Evolutionary conservation across 148 eudicot species (phyloP).

Genomic region (Cornus controversa): DNA sequence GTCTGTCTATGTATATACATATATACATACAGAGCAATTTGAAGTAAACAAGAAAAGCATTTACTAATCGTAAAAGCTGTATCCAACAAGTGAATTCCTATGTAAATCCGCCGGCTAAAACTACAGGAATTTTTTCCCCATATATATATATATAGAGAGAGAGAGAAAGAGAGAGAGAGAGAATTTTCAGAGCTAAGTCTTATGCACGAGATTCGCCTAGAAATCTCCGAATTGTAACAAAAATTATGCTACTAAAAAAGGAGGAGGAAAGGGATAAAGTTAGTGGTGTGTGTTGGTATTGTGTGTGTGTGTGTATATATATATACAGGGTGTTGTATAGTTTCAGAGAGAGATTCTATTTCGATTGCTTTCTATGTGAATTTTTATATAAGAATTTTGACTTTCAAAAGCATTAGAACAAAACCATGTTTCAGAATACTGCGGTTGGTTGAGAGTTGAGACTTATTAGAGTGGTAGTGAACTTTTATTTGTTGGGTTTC

Average conservation of each 20-base stretch:
- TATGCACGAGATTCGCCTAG: neutral
- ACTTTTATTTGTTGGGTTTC: too few species aligned
- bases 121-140: neutral
- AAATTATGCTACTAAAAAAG: neutral
- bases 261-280: neutral
- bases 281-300: neutral
- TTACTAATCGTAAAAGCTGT: neutral
- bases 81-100: neutral
- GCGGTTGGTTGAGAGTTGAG: too few species aligned
- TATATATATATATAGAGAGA: neutral
- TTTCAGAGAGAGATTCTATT: neutral
- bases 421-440: too few species aligned
- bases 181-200: neutral
- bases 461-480: too few species aligned
- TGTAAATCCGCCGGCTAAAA: constrained; percentile 11
- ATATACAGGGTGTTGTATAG: neutral
- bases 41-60: neutral
- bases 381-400: too few species aligned
- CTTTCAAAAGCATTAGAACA: too few species aligned
- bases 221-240: neutral
- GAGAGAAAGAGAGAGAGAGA: too few species aligned
- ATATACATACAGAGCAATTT: neutral
- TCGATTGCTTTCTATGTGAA: neutral
- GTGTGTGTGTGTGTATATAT: neutral
- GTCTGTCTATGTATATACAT: neutral